Evolutionary conservation across 179 eudicot genomes (phyloP).

Genomic region (Beta macrorhiza): DNA sequence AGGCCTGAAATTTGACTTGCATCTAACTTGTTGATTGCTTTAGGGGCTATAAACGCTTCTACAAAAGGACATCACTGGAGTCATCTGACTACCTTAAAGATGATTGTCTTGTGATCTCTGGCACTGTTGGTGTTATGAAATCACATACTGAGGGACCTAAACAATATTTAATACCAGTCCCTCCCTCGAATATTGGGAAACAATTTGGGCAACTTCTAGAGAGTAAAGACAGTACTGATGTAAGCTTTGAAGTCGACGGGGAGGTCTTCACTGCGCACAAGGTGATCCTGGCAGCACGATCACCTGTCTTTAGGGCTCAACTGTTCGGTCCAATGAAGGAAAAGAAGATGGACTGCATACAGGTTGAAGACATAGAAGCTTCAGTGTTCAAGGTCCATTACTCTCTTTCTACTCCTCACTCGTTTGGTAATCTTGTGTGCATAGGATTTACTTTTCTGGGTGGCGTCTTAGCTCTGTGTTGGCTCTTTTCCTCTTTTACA

Average conservation of each 20-base stretch:
- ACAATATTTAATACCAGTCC: conserved; percentile 46
- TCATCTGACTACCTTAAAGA: conserved; percentile 64
- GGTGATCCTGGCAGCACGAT: conserved; percentile 65
- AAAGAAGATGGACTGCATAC: conserved; percentile 50
- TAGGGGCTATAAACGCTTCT: conserved; percentile 80
- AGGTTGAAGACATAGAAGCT: conserved; percentile 68
- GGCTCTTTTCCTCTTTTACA: neutral
- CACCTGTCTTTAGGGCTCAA: conserved; percentile 83
- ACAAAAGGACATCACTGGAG: conserved; percentile 54
- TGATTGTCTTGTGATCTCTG: conserved; percentile 64
- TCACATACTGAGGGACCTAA: conserved; percentile 72
- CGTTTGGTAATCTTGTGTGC: neutral
- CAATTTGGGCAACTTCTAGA: conserved; percentile 74
- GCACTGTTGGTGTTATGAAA: conserved; percentile 74
- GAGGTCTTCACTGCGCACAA: conserved; percentile 68
- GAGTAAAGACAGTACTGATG: conserved; percentile 55
- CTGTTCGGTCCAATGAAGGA: conserved; percentile 87
- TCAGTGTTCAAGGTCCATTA: conserved; percentile 68
- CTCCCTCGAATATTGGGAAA: conserved; percentile 65
- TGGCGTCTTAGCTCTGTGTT: neutral
- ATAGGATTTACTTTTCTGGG: neutral
- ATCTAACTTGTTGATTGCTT: conserved; percentile 18
- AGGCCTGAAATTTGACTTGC: neutral
- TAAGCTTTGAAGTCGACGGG: conserved; percentile 70
- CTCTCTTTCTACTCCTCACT: neutral